Evolutionary conservation across 2,329 filamentous ascomycete genomes (phyloP).

Genomic region (Penicillium sp.): DNA sequence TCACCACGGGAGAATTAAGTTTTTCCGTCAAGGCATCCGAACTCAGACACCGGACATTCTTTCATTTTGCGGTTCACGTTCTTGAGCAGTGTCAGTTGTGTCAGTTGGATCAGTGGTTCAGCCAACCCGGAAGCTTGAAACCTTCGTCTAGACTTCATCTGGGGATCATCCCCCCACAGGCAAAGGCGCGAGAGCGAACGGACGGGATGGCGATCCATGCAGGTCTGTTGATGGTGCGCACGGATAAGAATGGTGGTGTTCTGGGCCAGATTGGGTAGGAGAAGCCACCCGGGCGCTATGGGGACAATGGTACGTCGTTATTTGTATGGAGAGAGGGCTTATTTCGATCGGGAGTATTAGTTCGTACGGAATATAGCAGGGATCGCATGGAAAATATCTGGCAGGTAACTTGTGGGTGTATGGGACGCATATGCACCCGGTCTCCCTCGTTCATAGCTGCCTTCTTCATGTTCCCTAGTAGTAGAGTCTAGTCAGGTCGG

Average conservation of each 20-base stretch:
- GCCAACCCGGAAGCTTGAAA: background rate
- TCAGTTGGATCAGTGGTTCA: too few relatives aligned
- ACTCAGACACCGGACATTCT: background rate
- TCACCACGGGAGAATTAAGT: background rate
- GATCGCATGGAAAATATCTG: background rate
- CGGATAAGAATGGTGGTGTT: background rate
- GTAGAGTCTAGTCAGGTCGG: background rate
- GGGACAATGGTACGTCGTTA: background rate
- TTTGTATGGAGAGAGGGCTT: background rate
- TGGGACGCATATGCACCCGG: background rate
- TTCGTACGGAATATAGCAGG: background rate
- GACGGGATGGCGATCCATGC: constrained; percentile 6
- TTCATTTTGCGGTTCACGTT: background rate
- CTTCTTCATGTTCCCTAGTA: too few relatives aligned
- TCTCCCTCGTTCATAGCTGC: background rate
- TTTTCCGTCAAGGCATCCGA: background rate
- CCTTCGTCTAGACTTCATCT: background rate
- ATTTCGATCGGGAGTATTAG: background rate
- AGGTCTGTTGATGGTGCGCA: background rate
- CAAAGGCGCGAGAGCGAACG: background rate
- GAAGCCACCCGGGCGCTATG: constrained; percentile 6
- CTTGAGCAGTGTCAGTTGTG: too few relatives aligned
- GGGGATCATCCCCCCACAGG: constrained; percentile 2
- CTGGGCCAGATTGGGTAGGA: background rate
- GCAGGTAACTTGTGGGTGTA: background rate